Percentiles rank a stretch among this genome's conserved stretches.
Conservation (phyloP, 2,329 filamentous ascomycete genomes). For the Triangularia verruculosa region DNA sequence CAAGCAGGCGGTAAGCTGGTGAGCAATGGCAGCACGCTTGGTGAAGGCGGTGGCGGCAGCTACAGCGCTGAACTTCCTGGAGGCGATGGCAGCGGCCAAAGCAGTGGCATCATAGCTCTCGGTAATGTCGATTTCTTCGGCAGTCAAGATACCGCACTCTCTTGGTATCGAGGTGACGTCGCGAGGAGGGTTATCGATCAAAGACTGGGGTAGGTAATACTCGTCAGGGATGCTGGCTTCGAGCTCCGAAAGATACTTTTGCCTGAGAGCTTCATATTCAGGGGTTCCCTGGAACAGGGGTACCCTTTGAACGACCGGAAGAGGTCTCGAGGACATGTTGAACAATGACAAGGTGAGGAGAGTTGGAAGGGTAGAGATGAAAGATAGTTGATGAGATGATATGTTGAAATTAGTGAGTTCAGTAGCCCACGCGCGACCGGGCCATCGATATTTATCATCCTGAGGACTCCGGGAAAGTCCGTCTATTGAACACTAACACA, state of each 20-base stretch:
- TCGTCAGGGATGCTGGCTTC: conserved; percentile 33
- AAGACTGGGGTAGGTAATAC: conserved; percentile 30
- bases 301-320: conserved; percentile 25
- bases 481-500: background rate
- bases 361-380: background rate
- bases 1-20: conserved; percentile 44
- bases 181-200: conserved; percentile 31
- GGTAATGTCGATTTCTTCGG: conserved; percentile 47
- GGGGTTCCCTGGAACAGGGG: conserved; percentile 26
- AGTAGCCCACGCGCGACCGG: background rate
- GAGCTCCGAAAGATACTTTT: conserved; percentile 32
- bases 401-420: background rate
- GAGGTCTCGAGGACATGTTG: conserved; percentile 2
- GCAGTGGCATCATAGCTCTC: conserved; percentile 43
- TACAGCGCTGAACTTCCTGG: conserved; percentile 36
- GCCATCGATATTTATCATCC: background rate
- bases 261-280: conserved; percentile 22
- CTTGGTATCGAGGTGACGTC: conserved; percentile 37
- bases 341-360: background rate
- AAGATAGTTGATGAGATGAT: background rate
- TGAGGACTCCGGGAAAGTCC: background rate
- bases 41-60: conserved; percentile 42
- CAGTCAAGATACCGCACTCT: conserved; percentile 43
- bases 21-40: conserved; percentile 45
- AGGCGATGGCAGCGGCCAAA: conserved; percentile 40